A percentile compares a stretch with the other conserved stretches of the same genome.
phyloP scores from a whole-genome alignment of 306 rosid species.

The Datisca glomerata region DNA sequence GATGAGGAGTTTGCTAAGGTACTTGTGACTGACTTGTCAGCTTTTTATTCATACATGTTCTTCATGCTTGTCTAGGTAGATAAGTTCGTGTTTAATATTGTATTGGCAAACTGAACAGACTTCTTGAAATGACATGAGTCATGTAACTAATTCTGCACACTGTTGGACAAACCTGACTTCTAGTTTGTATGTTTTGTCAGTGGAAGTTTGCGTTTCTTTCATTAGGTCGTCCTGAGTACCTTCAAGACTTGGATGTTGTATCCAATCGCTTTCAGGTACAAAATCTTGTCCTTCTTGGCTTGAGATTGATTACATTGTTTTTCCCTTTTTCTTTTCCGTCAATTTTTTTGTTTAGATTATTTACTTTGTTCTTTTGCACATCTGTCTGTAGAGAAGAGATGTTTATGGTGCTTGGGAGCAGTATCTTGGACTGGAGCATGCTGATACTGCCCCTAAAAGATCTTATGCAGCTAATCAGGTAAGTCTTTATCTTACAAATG shows the following conservation, averaged over 20 bases:
- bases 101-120: too few relatives aligned
- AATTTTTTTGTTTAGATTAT: constrained; percentile 4
- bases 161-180: constrained; percentile 1
- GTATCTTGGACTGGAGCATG: constrained; percentile 88
- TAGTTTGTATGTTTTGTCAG: constrained; percentile 27
- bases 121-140: neutral
- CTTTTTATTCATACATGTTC: neutral
- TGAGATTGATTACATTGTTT: neutral
- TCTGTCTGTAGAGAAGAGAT: constrained; percentile 57
- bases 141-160: neutral
- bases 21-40: constrained; percentile 6
- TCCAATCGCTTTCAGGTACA: constrained; percentile 78
- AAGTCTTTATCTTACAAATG: neutral
- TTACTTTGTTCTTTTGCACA: constrained; percentile 13
- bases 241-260: constrained; percentile 65
- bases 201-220: constrained; percentile 90
- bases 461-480: constrained; percentile 76
- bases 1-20: constrained; percentile 90
- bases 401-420: constrained; percentile 97
- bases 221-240: constrained; percentile 86
- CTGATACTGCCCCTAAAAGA: constrained; percentile 82
- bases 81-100: too few relatives aligned
- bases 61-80: constrained; percentile 11
- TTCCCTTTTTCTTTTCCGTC: neutral
- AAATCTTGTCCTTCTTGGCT: neutral